Base-by-base conservation (phyloP, 306 rosid genomes). In the Oxytropis ochrocephala region DNA sequence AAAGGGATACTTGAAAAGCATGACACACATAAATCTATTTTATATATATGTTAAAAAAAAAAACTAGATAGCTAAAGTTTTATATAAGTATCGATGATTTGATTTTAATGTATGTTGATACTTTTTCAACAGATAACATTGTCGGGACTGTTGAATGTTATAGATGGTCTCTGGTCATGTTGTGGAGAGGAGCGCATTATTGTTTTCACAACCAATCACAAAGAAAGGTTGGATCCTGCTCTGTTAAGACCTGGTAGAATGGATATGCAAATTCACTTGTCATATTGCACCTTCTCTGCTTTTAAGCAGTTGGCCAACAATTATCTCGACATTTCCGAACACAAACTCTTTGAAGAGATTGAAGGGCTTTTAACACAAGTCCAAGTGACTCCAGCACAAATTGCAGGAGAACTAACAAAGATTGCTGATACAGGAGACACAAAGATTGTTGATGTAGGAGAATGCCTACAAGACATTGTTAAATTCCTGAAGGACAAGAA, bases 171-270 rank as follows among this genome's bases (percentile, higher is more conserved):
- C 1, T 86, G 83, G 83, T 81, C 85, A 29, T 69, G 88, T 47
- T 79, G 80, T 38, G 74, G 75, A 11, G 78, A 81, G 19, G 85
- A 81, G 72, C 72, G 83, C 11, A 77, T 86, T 14, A 67, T 86
- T 6, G 30, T 86, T 36, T 81, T 81, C 41, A 86, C 81, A 9
- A 83, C 83, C n/a, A 79, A 81, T 38, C 74, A 83, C 60, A 83
- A 76, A 41, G 85, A 81, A 6, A 76, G 61, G 63, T 73, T 80
- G 9, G 85, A 84, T 12, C 86, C 85, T 21, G 88, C 90, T 35
- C 27, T 85, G 57, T 8, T 88, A 60, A 74, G 90, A 46, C 88
- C 94, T 18, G 87, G 88, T 1, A 49, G 82, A 6, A 88, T 83
- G 85, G 94, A 85, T 59, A 71, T 79, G 84, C 85, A 83, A 7